These are phyloP conservation scores for Tetrapisispora arboricola DNA, from an alignment of 805 yeast genomes.

Conservation along the genomic window DNA sequence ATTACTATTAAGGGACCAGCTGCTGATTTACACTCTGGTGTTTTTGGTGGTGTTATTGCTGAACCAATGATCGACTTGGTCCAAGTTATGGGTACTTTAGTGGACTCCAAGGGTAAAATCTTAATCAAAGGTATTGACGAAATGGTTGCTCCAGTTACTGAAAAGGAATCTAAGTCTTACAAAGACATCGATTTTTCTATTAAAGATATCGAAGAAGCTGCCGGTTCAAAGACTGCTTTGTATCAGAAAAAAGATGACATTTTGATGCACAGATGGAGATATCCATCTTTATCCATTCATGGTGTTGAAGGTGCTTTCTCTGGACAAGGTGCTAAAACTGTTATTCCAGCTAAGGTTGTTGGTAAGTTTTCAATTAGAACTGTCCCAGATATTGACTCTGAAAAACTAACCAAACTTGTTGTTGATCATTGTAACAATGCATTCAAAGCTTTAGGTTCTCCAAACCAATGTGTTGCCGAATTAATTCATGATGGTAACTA, in stretches of 20 bases:
- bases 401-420: conserved; percentile 69
- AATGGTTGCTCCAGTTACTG: conserved; percentile 91
- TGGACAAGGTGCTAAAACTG: conserved; percentile 95
- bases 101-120: conserved; percentile 73
- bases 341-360: conserved; percentile 84
- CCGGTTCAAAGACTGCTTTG: conserved; percentile 79
- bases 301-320: conserved; percentile 97
- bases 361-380: conserved; percentile 98
- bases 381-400: conserved; percentile 84
- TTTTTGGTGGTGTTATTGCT: conserved; percentile 93
- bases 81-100: conserved; percentile 66
- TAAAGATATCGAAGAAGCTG: conserved; percentile 75
- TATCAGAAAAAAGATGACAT: conserved; percentile 72
- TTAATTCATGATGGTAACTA: conserved; percentile 91
- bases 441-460: conserved; percentile 61
- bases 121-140: conserved; percentile 80
- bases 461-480: conserved; percentile 62
- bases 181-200: conserved; percentile 79
- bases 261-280: conserved; percentile 98
- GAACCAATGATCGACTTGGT: conserved; percentile 95
- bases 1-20: conserved; percentile 78
- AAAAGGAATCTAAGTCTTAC: conserved; percentile 65
- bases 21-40: conserved; percentile 95
- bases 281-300: conserved; percentile 89
- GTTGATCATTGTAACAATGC: conserved; percentile 54